Conservation (phyloP, 164 flowering plant species). For the Houttuynia cordata region DNA sequence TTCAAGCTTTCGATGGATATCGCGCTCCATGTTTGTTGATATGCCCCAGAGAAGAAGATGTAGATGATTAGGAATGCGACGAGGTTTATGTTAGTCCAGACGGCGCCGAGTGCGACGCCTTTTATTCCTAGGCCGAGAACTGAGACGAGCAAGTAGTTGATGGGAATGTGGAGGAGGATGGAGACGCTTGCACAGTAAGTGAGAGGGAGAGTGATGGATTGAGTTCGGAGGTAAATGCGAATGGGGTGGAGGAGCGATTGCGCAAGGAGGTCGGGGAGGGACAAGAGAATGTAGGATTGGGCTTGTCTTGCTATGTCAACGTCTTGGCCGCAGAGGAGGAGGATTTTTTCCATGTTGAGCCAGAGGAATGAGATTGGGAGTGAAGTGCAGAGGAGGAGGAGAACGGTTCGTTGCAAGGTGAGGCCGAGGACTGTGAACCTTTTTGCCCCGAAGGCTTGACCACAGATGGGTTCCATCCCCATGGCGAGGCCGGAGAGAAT, state of each 20-base stretch:
- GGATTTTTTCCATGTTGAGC: constrained; percentile 44
- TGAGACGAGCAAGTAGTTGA: constrained; percentile 46
- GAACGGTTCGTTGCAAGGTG: constrained; percentile 41
- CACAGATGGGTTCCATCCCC: constrained; percentile 91
- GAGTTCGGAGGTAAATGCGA: constrained; percentile 54
- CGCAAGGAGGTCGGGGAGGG: constrained; percentile 57
- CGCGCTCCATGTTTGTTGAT: constrained; percentile 49
- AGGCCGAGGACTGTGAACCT: constrained; percentile 46
- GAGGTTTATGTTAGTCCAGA: constrained; percentile 49
- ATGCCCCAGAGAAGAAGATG: constrained; percentile 29
- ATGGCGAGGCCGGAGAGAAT: constrained; percentile 63
- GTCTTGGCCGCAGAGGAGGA: constrained; percentile 47
- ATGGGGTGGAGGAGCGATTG: constrained; percentile 61
- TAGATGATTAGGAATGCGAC: constrained; percentile 35
- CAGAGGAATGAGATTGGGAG: constrained; percentile 47
- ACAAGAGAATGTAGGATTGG: constrained; percentile 37
- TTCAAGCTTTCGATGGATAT: constrained; percentile 29
- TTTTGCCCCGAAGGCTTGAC: constrained; percentile 72
- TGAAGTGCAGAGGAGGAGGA: constrained; percentile 38
- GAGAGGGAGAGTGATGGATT: constrained; percentile 61
- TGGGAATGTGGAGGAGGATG: constrained; percentile 57
- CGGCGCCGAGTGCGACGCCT: constrained; percentile 56
- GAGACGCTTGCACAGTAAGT: constrained; percentile 47
- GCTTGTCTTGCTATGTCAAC: constrained; percentile 42
- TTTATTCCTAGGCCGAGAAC: constrained; percentile 39